A percentile compares a stretch with the other conserved stretches of the same genome.
These are phyloP conservation scores for Curvularia sp. DNA, from an alignment of 2,329 filamentous ascomycete species.

Conservation along the genomic window DNA sequence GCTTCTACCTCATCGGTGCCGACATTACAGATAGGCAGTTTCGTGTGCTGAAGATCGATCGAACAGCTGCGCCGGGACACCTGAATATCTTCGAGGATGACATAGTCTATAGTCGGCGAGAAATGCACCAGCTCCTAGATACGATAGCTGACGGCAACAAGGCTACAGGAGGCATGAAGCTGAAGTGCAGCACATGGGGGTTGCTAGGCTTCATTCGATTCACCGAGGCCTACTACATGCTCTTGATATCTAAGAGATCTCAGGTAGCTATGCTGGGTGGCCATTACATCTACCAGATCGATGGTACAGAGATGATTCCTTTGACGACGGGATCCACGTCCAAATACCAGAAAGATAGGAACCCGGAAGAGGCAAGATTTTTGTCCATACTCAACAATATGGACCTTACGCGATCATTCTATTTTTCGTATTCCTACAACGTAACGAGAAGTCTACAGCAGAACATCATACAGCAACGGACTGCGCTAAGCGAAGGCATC, in stretches of 20 bases:
- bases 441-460: conserved; percentile 90
- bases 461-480: conserved; percentile 84
- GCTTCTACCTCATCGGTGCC: conserved; percentile 93
- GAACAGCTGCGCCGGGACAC: conserved; percentile 79
- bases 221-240: conserved; percentile 96
- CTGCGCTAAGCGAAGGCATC: conserved; percentile 70
- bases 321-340: conserved; percentile 74
- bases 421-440: conserved; percentile 98
- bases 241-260: conserved; percentile 92
- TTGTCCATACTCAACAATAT: conserved; percentile 88
- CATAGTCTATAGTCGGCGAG: conserved; percentile 88
- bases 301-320: conserved; percentile 89
- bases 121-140: conserved; percentile 92
- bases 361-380: conserved; percentile 88
- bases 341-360: conserved; percentile 78
- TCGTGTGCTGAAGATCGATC: conserved; percentile 92
- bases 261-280: conserved; percentile 96
- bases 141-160: conserved; percentile 96
- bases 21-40: conserved; percentile 90
- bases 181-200: conserved; percentile 92
- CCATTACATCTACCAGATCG: conserved; percentile 94
- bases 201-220: conserved; percentile 94
- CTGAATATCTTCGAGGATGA: conserved; percentile 91
- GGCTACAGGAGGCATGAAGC: conserved; percentile 83
- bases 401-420: conserved; percentile 89